A percentile compares a stretch with the other conserved stretches of the same genome.
These are phyloP conservation scores for Alternaria arborescens DNA, from an alignment of 2,329 filamentous ascomycete genomes.

Conservation along the genomic window DNA sequence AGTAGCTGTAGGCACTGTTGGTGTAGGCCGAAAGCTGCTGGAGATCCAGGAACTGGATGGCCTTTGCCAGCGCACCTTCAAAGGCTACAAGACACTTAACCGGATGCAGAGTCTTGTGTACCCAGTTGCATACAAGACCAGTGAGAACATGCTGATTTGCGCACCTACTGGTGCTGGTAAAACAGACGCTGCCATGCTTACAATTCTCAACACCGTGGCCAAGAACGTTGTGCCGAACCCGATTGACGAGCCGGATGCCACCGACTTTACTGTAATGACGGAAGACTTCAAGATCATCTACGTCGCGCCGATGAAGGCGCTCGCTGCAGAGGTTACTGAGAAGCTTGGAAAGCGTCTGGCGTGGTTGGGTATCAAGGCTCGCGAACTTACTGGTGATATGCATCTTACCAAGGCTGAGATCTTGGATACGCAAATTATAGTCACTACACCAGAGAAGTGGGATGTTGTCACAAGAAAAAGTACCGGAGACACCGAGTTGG, in stretches of 20 bases:
- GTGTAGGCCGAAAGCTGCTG: slow-evolving; percentile 76
- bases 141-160: slow-evolving; percentile 98
- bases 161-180: slow-evolving; percentile 98
- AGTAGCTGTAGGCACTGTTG: slow-evolving; percentile 76
- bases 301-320: slow-evolving; percentile 97
- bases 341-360: slow-evolving; percentile 91
- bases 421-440: slow-evolving; percentile 94
- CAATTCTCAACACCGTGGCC: slow-evolving; percentile 87
- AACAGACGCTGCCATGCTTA: slow-evolving; percentile 97
- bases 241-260: slow-evolving; percentile 73
- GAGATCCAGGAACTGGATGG: slow-evolving; percentile 85
- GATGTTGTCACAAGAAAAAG: slow-evolving; percentile 97
- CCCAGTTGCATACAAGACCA: slow-evolving; percentile 92
- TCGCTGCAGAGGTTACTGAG: slow-evolving; percentile 94
- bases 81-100: slow-evolving; percentile 90
- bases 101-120: slow-evolving; percentile 98
- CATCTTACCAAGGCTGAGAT: slow-evolving; percentile 97
- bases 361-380: slow-evolving; percentile 91
- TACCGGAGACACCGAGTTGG: slow-evolving; percentile 94
- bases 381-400: slow-evolving; percentile 98
- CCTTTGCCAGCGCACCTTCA: slow-evolving; percentile 89
- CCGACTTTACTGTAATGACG: slow-evolving; percentile 80
- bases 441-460: slow-evolving; percentile 99
- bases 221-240: slow-evolving; percentile 86
- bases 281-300: slow-evolving; percentile 99